phyloP scores from a whole-genome alignment of 2,329 filamentous ascomycete species.

The Pezicula rhizophila region DNA sequence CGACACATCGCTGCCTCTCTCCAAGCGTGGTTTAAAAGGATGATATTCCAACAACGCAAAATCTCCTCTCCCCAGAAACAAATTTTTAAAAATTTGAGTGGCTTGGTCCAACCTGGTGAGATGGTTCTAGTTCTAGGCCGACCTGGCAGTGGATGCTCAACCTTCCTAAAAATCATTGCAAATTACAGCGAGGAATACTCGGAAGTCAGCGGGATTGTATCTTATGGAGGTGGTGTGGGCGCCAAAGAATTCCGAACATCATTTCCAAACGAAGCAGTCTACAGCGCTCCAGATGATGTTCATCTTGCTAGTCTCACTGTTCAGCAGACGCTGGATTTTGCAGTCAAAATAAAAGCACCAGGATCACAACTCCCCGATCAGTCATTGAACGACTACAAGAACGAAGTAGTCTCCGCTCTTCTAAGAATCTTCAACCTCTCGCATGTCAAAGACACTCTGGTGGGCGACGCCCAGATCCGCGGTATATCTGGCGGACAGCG shows the following conservation, averaged over 20 bases:
- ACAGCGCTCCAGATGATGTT: conserved; percentile 68
- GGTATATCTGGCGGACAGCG: conserved; percentile 64
- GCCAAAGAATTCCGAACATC: conserved; percentile 44
- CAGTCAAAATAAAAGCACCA: conserved; percentile 57
- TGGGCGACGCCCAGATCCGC: conserved; percentile 61
- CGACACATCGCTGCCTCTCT: no score
- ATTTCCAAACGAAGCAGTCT: conserved; percentile 54
- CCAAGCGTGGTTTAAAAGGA: no score
- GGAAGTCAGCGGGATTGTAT: neutral
- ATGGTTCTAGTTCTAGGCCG: conserved; percentile 60
- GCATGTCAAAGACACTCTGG: conserved; percentile 63
- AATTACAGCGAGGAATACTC: conserved; percentile 37
- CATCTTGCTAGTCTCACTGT: conserved; percentile 70
- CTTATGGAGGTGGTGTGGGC: conserved; percentile 47
- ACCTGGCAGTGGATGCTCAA: conserved; percentile 54
- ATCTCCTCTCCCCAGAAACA: neutral
- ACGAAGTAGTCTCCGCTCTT: conserved; percentile 37
- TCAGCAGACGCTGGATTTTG: conserved; percentile 65
- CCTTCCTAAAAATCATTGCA: conserved; percentile 49
- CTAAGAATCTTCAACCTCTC: conserved; percentile 65
- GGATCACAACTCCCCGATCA: conserved; percentile 49
- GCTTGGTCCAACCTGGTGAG: conserved; percentile 54
- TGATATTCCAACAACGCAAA: no score
- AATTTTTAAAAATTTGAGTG: conserved; percentile 56
- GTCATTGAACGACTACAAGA: conserved; percentile 14